Base-by-base conservation (phyloP, 2,329 filamentous ascomycete genomes). In the Curvularia spicifera region DNA sequence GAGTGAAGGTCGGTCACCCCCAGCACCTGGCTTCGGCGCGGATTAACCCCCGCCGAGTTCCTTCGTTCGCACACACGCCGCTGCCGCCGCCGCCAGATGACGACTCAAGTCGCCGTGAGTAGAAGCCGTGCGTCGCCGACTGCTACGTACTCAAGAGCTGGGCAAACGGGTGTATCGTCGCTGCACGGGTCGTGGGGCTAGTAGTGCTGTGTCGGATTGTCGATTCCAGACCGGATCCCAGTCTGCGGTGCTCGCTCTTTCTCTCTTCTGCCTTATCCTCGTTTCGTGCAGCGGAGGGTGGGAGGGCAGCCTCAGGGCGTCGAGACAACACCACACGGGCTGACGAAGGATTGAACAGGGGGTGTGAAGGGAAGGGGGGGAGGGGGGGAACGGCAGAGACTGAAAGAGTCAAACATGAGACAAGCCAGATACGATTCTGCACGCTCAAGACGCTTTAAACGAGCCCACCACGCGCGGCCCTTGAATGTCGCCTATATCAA, bases 331-430 rank as follows among this genome's bases (percentile, higher is more conserved):
- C 60, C 61, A 55, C 60, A 64, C 55, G 55, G 60, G 65, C 67
- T 71, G 63, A 65, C 64, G 56, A 68, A 64, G 67, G 64, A 70
- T 69, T 59, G 65, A 60, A 63, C 65, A 63, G 65, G 64, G 65
- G 56, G 31, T 49, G 29, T 26, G 64, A 69, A 67, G 59, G 65
- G 63, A 61, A 63, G 61, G 65, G 64, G 18, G 18, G 18, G 18
- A 18, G 64, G 56, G 31, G 10, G 57, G 64, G 62, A 66, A 63
- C 61, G 60, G 64, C 59, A 60, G 57, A 58, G 54, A 64, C 20
- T 39, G 40, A 20, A 65, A 59, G 60, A 60, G 58, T 64, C 66
- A 59, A 57, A 64, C 51, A 54, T 71, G 71, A 74, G 72, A 75
- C 67, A 63, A 63, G 58, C 60, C 51, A 57, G 65, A 66, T 60